phyloP scores from a whole-genome alignment of 2,329 filamentous ascomycete genomes.

The Plectosphaerella sp. region DNA sequence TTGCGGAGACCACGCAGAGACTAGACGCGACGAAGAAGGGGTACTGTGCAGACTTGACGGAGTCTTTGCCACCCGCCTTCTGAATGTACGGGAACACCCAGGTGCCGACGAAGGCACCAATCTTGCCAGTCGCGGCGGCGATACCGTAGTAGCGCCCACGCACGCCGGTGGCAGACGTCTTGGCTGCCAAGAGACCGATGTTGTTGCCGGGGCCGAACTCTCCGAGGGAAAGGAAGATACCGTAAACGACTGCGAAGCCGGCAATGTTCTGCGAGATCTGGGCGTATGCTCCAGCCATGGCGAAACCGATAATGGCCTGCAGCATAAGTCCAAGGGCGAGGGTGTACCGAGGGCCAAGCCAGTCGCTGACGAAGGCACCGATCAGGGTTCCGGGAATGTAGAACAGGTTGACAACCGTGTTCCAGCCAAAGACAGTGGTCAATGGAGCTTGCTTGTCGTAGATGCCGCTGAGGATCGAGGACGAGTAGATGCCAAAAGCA shows the following conservation, averaged over 20 bases:
- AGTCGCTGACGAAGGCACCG: constrained; percentile 74
- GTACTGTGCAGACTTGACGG: constrained; percentile 66
- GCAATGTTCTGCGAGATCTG: constrained; percentile 68
- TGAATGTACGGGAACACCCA: constrained; percentile 76
- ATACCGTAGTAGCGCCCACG: constrained; percentile 70
- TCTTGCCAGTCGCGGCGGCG: constrained; percentile 69
- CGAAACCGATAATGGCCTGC: constrained; percentile 78
- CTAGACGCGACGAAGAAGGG: constrained; percentile 83
- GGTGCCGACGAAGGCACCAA: constrained; percentile 80
- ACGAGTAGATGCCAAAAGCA: constrained; percentile 81
- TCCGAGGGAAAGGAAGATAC: constrained; percentile 71
- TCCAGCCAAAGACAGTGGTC: constrained; percentile 82
- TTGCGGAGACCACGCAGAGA: constrained; percentile 71
- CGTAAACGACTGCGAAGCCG: constrained; percentile 75
- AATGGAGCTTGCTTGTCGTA: constrained; percentile 56
- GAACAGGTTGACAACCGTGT: constrained; percentile 82
- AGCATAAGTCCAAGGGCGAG: constrained; percentile 65
- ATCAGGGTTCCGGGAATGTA: constrained; percentile 79
- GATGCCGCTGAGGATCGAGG: constrained; percentile 65
- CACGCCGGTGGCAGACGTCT: constrained; percentile 85
- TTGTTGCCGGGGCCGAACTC: constrained; percentile 88
- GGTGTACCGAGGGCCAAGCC: constrained; percentile 71
- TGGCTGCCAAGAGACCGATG: constrained; percentile 81
- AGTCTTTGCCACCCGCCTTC: constrained; percentile 49
- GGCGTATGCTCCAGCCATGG: constrained; percentile 78